Conservation (phyloP, 108 stramenopile genomes). For the Pelagomonas calceolata region DNA sequence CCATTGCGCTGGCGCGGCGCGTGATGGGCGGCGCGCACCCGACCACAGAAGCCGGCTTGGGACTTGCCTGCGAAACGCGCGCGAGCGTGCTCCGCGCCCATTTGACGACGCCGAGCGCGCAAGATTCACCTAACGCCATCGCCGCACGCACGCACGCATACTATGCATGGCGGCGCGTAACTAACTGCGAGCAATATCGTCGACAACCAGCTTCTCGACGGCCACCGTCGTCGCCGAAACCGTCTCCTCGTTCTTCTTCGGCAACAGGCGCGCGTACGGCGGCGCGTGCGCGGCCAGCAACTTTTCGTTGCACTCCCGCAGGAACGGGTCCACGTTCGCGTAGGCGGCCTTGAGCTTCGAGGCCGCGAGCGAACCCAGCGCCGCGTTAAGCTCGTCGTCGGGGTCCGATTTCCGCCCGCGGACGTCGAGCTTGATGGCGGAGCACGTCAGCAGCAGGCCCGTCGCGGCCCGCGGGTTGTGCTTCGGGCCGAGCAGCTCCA, state of each 20-base stretch:
- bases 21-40: no score
- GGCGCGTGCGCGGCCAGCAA: not conserved
- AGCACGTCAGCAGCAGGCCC: not conserved
- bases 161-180: no score
- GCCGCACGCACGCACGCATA: no score
- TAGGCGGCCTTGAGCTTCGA: not conserved
- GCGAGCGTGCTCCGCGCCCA: no score
- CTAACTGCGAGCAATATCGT: no score
- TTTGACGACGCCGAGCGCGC: no score
- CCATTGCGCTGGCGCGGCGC: no score
- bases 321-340: not conserved
- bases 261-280: not conserved
- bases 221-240: no score
- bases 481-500: not conserved
- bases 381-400: not conserved
- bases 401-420: not conserved
- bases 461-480: not conserved
- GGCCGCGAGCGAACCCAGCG: not conserved
- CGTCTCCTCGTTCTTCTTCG: not conserved
- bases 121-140: no score
- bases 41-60: no score
- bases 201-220: no score
- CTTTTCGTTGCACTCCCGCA: not conserved
- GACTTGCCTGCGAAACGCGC: no score
- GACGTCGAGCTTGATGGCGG: not conserved